A percentile compares a stretch with the other conserved stretches of the same genome.
Conservation (phyloP, 2,329 filamentous ascomycete genomes). For the Emergomyces africanus region DNA sequence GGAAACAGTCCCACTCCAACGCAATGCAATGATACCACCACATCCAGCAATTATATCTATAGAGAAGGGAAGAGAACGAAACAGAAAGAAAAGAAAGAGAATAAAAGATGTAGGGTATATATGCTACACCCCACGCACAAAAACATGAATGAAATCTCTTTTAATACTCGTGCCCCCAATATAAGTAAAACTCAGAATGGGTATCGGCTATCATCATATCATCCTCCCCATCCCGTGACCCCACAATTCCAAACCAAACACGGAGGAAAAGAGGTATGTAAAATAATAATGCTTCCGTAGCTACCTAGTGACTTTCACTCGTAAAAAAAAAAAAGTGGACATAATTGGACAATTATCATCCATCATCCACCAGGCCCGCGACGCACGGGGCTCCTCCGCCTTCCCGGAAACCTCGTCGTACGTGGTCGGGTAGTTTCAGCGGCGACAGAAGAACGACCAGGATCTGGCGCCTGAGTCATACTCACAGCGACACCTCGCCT, state of each 20-base stretch:
- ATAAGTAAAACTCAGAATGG: neutral
- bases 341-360: neutral
- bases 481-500: neutral
- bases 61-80: neutral
- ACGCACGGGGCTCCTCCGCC: conserved; percentile 8
- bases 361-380: conserved; percentile 2
- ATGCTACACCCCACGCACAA: neutral
- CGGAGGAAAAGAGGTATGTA: neutral
- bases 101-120: no score
- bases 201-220: neutral
- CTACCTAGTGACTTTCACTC: neutral
- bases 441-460: neutral
- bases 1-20: neutral
- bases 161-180: neutral
- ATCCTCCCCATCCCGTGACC: neutral
- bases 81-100: no score
- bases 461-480: neutral
- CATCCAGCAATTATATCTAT: neutral
- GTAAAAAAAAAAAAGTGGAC: neutral
- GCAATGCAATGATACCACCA: neutral
- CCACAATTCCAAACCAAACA: neutral
- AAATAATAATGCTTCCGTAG: neutral
- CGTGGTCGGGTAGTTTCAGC: conserved; percentile 2
- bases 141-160: neutral
- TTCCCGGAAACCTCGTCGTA: conserved; percentile 5